phyloP scores from a whole-genome alignment of 257 asterid species.

The Ballota nigra region DNA sequence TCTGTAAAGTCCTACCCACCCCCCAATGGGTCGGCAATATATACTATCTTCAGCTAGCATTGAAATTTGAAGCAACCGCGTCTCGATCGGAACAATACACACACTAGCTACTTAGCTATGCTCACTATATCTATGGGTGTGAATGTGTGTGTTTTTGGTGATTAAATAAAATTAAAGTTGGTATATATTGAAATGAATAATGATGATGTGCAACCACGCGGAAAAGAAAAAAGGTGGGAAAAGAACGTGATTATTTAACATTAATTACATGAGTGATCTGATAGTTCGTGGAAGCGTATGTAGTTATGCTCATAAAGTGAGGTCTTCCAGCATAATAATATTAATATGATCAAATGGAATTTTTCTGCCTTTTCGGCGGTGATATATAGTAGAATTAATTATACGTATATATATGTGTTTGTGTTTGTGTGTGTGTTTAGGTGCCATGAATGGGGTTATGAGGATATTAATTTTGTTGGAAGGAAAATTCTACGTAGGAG shows the following conservation, averaged over 20 bases:
- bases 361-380: neutral
- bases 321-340: constrained; percentile 16
- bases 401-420: neutral
- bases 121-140: neutral
- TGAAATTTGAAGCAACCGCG: constrained; percentile 49
- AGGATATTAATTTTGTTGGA: neutral
- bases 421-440: neutral
- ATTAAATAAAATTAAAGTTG: constrained; percentile 30
- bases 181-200: constrained; percentile 30
- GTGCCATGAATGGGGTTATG: neutral
- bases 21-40: constrained; percentile 21
- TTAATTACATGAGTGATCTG: neutral
- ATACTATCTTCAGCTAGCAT: neutral
- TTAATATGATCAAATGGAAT: neutral
- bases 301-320: neutral
- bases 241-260: constrained; percentile 10
- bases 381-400: neutral
- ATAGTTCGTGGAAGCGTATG: constrained; percentile 21
- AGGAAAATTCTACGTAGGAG: constrained; percentile 27
- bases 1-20: neutral
- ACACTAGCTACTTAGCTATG: neutral
- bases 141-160: constrained; percentile 17
- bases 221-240: constrained; percentile 36
- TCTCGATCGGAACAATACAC: constrained; percentile 21
- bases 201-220: constrained; percentile 47